Percentiles rank a stretch among this genome's conserved stretches.
Conservation (phyloP, 768 basidiomycete genomes). For the Suillus paluster region DNA sequence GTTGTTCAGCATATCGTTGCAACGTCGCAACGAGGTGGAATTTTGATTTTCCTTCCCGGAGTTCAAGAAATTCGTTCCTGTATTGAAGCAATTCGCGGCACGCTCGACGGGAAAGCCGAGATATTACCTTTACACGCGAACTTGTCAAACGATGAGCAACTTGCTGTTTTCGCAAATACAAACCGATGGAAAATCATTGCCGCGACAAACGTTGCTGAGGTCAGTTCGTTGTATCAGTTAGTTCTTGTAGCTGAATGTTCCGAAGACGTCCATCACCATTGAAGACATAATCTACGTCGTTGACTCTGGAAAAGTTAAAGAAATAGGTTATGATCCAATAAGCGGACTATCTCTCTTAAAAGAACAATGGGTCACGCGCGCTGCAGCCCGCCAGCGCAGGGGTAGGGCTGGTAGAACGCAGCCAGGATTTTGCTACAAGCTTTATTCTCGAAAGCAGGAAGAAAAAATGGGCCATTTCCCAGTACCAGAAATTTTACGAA, state of each 20-base stretch:
- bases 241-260: conserved; percentile 1
- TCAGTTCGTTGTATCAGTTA: conserved; percentile 30
- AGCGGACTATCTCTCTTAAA: conserved; percentile 74
- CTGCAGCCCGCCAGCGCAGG: conserved; percentile 81
- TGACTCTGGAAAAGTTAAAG: conserved; percentile 86
- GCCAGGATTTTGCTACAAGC: conserved; percentile 84
- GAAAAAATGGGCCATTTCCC: conserved; percentile 71
- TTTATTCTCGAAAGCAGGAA: conserved; percentile 80
- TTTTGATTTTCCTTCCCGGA: conserved; percentile 91
- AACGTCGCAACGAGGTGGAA: conserved; percentile 57
- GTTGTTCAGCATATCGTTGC: conserved; percentile 66
- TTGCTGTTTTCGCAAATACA: conserved; percentile 67
- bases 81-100: conserved; percentile 57
- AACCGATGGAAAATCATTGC: conserved; percentile 83
- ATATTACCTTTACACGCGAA: conserved; percentile 90
- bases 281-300: conserved; percentile 88
- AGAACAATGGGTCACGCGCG: conserved; percentile 79
- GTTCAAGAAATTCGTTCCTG: conserved; percentile 86
- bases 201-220: conserved; percentile 92
- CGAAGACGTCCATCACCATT: conserved; percentile 86
- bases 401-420: conserved; percentile 90
- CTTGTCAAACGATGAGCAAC: conserved; percentile 83
- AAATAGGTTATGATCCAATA: conserved; percentile 72
- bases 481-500: conserved; percentile 85
- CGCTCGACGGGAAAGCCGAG: conserved; percentile 41